These are phyloP conservation scores for Crithidia thermophila DNA, from an alignment of 208 protist genomes.

Conservation along the genomic window DNA sequence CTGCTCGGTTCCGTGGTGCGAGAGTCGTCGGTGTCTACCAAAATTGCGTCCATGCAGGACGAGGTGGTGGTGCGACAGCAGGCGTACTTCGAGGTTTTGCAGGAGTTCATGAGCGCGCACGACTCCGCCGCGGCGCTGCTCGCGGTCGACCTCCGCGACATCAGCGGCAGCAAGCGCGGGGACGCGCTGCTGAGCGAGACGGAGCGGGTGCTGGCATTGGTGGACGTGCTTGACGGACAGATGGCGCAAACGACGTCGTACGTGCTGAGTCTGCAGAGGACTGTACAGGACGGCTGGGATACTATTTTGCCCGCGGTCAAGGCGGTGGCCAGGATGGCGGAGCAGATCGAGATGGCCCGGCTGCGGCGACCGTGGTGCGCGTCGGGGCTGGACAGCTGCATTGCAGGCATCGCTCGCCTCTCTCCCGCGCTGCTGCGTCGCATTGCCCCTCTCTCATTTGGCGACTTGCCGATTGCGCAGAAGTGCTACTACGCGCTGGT, in stretches of 20 bases:
- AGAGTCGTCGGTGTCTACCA: conserved; percentile 23
- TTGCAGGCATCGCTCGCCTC: conserved; percentile 42
- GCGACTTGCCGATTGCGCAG: conserved; percentile 50
- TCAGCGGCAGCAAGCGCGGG: conserved; percentile 32
- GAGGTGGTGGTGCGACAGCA: conserved; percentile 38
- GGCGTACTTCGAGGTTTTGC: conserved; percentile 39
- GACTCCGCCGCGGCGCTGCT: conserved; percentile 29
- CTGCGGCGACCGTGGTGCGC: conserved; percentile 61
- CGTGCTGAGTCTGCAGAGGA: conserved; percentile 45
- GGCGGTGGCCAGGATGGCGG: conserved; percentile 30
- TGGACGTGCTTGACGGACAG: conserved; percentile 59
- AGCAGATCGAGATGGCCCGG: conserved; percentile 62
- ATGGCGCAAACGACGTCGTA: conserved; percentile 44
- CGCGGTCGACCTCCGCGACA: conserved; percentile 42
- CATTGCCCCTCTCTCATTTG: conserved; percentile 66
- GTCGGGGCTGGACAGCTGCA: conserved; percentile 52
- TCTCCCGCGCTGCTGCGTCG: conserved; percentile 43
- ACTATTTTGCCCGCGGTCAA: conserved; percentile 43
- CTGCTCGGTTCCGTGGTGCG: conserved; percentile 17
- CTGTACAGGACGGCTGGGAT: conserved; percentile 58
- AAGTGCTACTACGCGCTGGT: conserved; percentile 72
- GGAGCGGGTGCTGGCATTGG: conserved; percentile 49
- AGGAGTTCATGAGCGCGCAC: conserved; percentile 31
- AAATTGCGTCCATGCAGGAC: conserved; percentile 33
- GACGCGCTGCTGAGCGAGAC: conserved; percentile 46